A percentile compares a stretch with the other conserved stretches of the same genome.
phyloP scores from a whole-genome alignment of 768 basidiomycete species.

The Rickenella mellea region DNA sequence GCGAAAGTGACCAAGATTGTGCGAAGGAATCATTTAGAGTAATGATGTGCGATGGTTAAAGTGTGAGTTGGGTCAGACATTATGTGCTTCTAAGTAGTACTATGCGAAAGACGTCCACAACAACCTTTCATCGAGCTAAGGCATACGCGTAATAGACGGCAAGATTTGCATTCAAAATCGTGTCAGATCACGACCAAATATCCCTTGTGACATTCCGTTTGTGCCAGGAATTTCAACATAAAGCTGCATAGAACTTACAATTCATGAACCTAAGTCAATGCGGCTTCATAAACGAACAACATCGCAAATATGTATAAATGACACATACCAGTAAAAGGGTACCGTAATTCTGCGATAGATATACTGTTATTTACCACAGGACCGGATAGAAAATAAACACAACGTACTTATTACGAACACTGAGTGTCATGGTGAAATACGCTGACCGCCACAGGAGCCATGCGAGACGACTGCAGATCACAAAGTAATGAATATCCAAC shows the following conservation, averaged over 20 bases:
- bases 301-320: slow-evolving; percentile 3
- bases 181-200: slow-evolving; percentile 66
- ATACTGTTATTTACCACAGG: slow-evolving; percentile 20
- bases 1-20: too few relatives aligned
- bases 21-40: too few relatives aligned
- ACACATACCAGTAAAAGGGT: slow-evolving; percentile 6
- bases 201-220: slow-evolving; percentile 33
- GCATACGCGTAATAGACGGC: too few relatives aligned
- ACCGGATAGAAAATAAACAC: slow-evolving; percentile 33
- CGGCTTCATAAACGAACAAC: slow-evolving; percentile 1
- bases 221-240: slow-evolving; percentile 6
- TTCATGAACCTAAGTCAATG: slow-evolving; percentile 63
- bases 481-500: not conserved
- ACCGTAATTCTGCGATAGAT: slow-evolving; percentile 1
- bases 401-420: slow-evolving; percentile 58
- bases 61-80: too few relatives aligned
- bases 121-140: too few relatives aligned
- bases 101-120: too few relatives aligned
- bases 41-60: too few relatives aligned
- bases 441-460: slow-evolving; percentile 79
- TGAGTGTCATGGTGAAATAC: slow-evolving; percentile 72
- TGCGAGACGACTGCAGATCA: slow-evolving; percentile 35
- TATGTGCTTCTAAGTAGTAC: too few relatives aligned
- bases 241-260: slow-evolving; percentile 30
- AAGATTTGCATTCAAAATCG: slow-evolving; percentile 41